Evolutionary conservation across 2,329 filamentous ascomycete genomes (phyloP).

Genomic region (Pestalotiopsis sp.): DNA sequence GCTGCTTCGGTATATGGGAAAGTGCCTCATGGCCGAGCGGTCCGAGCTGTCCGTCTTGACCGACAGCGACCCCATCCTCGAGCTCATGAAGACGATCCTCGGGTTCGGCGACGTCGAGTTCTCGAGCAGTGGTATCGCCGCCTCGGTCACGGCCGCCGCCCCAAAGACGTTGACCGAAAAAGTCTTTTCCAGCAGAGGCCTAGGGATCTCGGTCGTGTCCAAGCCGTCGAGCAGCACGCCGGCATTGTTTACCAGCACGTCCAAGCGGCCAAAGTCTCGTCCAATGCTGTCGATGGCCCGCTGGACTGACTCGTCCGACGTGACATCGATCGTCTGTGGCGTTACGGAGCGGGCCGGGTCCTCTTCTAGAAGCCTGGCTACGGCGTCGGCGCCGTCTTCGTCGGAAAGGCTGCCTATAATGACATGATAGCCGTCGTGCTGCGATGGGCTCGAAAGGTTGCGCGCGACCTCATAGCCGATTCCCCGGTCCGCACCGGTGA

Average conservation of each 20-base stretch:
- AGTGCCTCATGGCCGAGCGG: slow-evolving; percentile 26
- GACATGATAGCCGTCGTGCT: neutral
- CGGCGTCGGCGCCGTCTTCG: neutral
- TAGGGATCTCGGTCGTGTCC: slow-evolving; percentile 17
- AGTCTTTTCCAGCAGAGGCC: slow-evolving; percentile 35
- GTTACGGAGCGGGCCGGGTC: neutral
- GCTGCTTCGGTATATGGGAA: slow-evolving; percentile 37
- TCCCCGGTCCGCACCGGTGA: slow-evolving; percentile 1
- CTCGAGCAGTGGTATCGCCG: slow-evolving; percentile 29
- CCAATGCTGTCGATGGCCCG: slow-evolving; percentile 23
- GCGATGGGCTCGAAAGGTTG: slow-evolving; percentile 1
- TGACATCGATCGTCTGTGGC: slow-evolving; percentile 14
- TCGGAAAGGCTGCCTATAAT: slow-evolving; percentile 3
- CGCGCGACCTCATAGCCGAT: slow-evolving; percentile 4
- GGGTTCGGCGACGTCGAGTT: slow-evolving; percentile 23
- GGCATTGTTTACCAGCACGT: slow-evolving; percentile 38
- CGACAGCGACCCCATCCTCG: slow-evolving; percentile 34
- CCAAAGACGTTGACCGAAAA: slow-evolving; percentile 40
- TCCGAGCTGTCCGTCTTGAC: slow-evolving; percentile 24
- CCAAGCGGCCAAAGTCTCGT: slow-evolving; percentile 26
- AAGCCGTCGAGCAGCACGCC: slow-evolving; percentile 28
- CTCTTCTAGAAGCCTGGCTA: neutral
- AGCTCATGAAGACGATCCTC: slow-evolving; percentile 39
- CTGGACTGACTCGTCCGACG: slow-evolving; percentile 27
- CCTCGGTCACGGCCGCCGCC: slow-evolving; percentile 27